Evolutionary conservation across 768 basidiomycete genomes (phyloP), one percentile per base, ranked within the genome.

Genomic region (Lactifluus piperatus): DNA sequence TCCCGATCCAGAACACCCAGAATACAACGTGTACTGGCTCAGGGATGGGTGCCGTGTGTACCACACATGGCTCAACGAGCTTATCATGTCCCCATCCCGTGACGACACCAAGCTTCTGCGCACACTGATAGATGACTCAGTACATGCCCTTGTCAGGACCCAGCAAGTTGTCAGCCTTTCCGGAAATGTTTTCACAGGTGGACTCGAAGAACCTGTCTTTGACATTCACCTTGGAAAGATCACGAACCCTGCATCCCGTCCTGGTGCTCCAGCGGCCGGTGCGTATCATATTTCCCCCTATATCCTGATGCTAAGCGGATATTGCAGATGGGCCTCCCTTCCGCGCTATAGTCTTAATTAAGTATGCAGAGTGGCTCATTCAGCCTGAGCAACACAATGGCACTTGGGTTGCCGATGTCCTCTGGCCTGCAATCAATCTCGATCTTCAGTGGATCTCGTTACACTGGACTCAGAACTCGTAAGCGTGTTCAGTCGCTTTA

Each of bases 351-450:
- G 26, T 60, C 5, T 20, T 60, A 18, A 51, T 57, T 26, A 57
- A 57, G 54, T 60, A 60, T 34, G 59, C 59, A 7, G 59, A 60
- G 14, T 51, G 59, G 55, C n/a, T n/a, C n/a, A n/a, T n/a, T n/a
- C n/a, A n/a, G n/a, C n/a, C n/a, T n/a, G n/a, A n/a, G n/a, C n/a
- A n/a, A n/a, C n/a, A n/a, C n/a, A n/a, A n/a, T n/a, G n/a, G n/a
- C n/a, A n/a, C n/a, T n/a, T n/a, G n/a, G n/a, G n/a, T n/a, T n/a
- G n/a, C n/a, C n/a, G n/a, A n/a, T n/a, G n/a, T n/a, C n/a, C n/a
- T n/a, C n/a, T n/a, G n/a, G n/a, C n/a, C n/a, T n/a, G n/a, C n/a
- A n/a, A n/a, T n/a, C n/a, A n/a, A n/a, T n/a, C n/a, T 57, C 43
- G 60, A 57, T 18, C 56, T 61, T 20, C 55, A 60, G 46, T 57